phyloP scores from a whole-genome alignment of 495 filamentous ascomycete species.

The Podospora appendiculata region DNA sequence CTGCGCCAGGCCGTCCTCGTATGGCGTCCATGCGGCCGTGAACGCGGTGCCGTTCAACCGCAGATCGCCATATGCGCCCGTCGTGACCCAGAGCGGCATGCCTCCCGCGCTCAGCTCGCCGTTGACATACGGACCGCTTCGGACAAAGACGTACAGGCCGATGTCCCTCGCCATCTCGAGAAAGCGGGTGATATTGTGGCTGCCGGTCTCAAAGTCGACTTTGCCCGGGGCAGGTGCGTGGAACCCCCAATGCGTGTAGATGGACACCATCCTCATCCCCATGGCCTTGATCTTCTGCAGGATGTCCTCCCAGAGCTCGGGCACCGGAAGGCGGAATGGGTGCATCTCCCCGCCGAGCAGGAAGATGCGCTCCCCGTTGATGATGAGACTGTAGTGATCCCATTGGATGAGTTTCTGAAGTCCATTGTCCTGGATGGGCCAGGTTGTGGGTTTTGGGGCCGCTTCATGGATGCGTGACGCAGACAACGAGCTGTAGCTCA shows the following conservation, averaged over 20 bases:
- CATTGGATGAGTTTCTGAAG: slow-evolving; percentile 44
- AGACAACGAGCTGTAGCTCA: neutral
- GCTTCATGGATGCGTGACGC: neutral
- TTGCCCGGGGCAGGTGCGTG: slow-evolving; percentile 41
- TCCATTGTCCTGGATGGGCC: slow-evolving; percentile 45
- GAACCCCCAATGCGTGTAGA: slow-evolving; percentile 54
- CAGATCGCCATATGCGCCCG: slow-evolving; percentile 50
- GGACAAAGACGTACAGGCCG: slow-evolving; percentile 51
- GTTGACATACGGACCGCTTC: slow-evolving; percentile 55
- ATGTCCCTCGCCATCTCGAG: slow-evolving; percentile 48
- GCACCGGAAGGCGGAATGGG: slow-evolving; percentile 12
- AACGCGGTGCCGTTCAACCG: slow-evolving; percentile 52
- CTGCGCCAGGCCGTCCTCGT: slow-evolving; percentile 40
- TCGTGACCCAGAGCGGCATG: slow-evolving; percentile 54
- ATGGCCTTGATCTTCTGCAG: slow-evolving; percentile 52
- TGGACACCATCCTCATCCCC: slow-evolving; percentile 43
- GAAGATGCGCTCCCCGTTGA: slow-evolving; percentile 50
- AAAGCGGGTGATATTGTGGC: slow-evolving; percentile 45
- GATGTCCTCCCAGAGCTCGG: slow-evolving; percentile 52
- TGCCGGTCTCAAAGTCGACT: slow-evolving; percentile 50
- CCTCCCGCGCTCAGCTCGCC: slow-evolving; percentile 52
- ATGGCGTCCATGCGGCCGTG: slow-evolving; percentile 46
- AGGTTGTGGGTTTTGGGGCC: slow-evolving; percentile 5
- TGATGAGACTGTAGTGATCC: slow-evolving; percentile 52
- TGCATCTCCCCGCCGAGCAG: slow-evolving; percentile 47